phyloP scores from a whole-genome alignment of 176 grass and related monocot genomes.

The Ensete ventricosum region DNA sequence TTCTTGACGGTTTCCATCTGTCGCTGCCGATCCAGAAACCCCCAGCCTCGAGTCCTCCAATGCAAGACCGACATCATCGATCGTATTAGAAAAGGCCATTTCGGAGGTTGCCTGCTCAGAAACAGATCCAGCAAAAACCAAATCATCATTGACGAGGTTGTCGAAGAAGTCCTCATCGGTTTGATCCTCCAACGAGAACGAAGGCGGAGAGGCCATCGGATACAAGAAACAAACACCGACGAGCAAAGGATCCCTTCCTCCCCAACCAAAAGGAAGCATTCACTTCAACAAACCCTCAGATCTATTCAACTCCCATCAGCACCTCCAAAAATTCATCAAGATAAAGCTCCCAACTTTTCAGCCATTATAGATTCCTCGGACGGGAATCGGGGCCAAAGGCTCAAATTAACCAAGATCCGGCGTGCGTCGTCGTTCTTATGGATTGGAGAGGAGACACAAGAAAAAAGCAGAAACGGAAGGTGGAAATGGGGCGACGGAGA shows the following conservation, averaged over 20 bases:
- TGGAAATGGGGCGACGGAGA: too few species aligned
- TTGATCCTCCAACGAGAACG: conserved; percentile 49
- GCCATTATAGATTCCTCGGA: too few species aligned
- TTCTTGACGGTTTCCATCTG: too few species aligned
- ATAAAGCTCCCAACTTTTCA: too few species aligned
- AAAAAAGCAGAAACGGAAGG: too few species aligned
- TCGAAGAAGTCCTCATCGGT: conserved; percentile 93
- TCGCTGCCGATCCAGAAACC: too few species aligned
- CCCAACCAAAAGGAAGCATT: not conserved
- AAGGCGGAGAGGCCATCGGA: conserved; percentile 25
- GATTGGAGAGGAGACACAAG: too few species aligned
- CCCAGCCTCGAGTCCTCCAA: conserved; percentile 8
- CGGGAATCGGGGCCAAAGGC: too few species aligned
- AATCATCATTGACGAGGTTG: conserved; percentile 70
- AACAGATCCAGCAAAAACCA: conserved; percentile 13
- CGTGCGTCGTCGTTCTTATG: too few species aligned
- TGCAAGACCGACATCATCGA: conserved; percentile 17
- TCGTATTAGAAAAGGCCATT: conserved; percentile 26
- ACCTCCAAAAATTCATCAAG: too few species aligned
- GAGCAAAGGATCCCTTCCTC: not conserved
- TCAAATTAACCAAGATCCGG: too few species aligned
- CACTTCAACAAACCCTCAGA: not conserved
- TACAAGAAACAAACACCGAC: not conserved
- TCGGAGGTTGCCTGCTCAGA: not conserved
- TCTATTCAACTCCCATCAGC: not conserved